Conservation (phyloP, 129 eudicot genomes). For the Dittrichia graveolens region DNA sequence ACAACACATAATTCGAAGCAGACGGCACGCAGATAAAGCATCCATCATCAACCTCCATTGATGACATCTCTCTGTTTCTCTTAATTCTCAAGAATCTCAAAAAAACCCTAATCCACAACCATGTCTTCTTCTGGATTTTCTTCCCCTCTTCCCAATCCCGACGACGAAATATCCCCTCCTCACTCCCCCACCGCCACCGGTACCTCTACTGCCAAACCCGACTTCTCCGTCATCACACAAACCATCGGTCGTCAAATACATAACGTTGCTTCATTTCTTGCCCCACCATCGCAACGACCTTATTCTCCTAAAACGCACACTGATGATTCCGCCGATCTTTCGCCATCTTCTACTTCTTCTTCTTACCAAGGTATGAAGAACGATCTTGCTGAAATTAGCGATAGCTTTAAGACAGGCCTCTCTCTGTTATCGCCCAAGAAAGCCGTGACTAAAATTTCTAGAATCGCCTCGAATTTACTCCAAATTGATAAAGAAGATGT, state of each 20-base stretch:
- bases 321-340: conserved; percentile 4
- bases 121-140: conserved; percentile 38
- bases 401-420: conserved; percentile 47
- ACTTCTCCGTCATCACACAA: conserved; percentile 52
- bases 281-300: conserved; percentile 54
- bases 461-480: conserved; percentile 49
- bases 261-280: conserved; percentile 66
- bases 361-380: conserved; percentile 51
- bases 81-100: neutral
- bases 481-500: conserved; percentile 34
- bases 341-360: too few relatives aligned
- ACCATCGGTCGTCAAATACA: conserved; percentile 52
- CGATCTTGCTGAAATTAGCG: conserved; percentile 70
- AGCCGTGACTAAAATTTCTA: conserved; percentile 50
- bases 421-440: conserved; percentile 55
- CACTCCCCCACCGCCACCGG: conserved; percentile 33
- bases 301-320: conserved; percentile 28
- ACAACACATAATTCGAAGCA: too few relatives aligned
- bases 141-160: conserved; percentile 42
- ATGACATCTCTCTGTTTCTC: neutral
- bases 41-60: conserved; percentile 21
- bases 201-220: conserved; percentile 34
- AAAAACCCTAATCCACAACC: conserved; percentile 19
- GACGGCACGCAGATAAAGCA: conserved; percentile 14
- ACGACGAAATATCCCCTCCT: conserved; percentile 14